Base-by-base conservation (phyloP, 2,329 filamentous ascomycete genomes). In the Claviceps sp. region DNA sequence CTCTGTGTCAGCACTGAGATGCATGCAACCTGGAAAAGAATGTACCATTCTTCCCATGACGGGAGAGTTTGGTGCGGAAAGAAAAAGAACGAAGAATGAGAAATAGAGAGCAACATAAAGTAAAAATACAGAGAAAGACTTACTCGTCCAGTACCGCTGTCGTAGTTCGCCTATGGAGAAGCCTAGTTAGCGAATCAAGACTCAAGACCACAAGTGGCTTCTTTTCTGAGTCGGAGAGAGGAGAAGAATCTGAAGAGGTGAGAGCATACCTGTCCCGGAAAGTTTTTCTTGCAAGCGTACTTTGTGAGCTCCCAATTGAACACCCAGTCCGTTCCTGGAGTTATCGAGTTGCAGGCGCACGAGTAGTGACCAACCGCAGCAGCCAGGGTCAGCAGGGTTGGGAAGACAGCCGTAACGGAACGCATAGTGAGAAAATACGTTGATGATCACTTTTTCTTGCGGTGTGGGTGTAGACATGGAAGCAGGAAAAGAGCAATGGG, bases 361-460 rank as follows among this genome's bases (percentile, higher is more conserved):
- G 6, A 6, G 8, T 16, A 20, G 22, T 47, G 46, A 1, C 3
- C 34, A 11, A 0, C 9, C 4, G 79, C 44, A 18, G 26, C 24
- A 7, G 26, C 44, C 7, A 46, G 24, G 26, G 24, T n/a, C 44
- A 46, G 14, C 2, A 46, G 34, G 44, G 34, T 16, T 24, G 44
- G 4, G 16, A 34, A 16, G 16, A 34, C 16, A 11, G 44, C 26
- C 9, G 44, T n/a, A 1, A 26, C 4, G 24, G 18, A 11, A 18
- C 44, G 44, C 44, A 46, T 46, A 13, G 7, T 26, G 24, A 7
- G 6, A 1, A 8, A 8, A 7, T 7, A 26, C 1, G 24, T 8
- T 26, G 24, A 26, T 26, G 24, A 26, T 26, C 7, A 26, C 24
- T 6, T 24, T 24, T 24, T 24, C 24, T 24, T 24, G 24, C 5